Conservation (phyloP, 352 stramenopile species). For the Aphanomyces cochlioides region DNA sequence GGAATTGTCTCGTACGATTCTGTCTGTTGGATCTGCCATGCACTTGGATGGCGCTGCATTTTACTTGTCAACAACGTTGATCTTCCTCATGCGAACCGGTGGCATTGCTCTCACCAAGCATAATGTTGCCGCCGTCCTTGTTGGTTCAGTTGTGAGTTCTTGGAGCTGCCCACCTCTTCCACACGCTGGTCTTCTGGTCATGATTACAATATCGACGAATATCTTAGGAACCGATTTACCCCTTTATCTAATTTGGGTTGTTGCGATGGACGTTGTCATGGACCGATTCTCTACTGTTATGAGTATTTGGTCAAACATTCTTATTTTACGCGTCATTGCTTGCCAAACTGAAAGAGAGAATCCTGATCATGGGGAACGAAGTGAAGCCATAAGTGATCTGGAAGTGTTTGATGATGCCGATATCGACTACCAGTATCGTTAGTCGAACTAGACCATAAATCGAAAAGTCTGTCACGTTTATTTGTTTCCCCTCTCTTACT, state of each 20-base stretch:
- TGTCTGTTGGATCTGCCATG: slow-evolving; percentile 58
- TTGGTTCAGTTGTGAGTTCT: slow-evolving; percentile 8
- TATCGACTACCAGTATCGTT: no score
- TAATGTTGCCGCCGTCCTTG: neutral
- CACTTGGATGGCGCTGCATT: slow-evolving; percentile 77
- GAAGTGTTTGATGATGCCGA: no score
- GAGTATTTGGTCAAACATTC: slow-evolving; percentile 65
- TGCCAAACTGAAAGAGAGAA: slow-evolving; percentile 47
- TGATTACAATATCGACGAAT: neutral
- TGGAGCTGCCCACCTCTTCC: slow-evolving; percentile 26
- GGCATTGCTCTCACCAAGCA: neutral
- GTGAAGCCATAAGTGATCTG: no score
- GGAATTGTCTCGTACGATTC: slow-evolving; percentile 67
- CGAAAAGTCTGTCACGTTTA: no score
- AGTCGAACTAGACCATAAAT: no score
- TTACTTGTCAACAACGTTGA: slow-evolving; percentile 43
- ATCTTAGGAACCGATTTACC: neutral
- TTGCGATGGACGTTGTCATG: slow-evolving; percentile 70
- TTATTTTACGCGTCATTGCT: slow-evolving; percentile 70
- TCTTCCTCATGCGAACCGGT: slow-evolving; percentile 11
- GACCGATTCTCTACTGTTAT: slow-evolving; percentile 64
- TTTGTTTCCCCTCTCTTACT: no score
- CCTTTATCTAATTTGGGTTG: slow-evolving; percentile 33
- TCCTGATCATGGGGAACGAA: no score
- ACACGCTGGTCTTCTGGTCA: neutral